Base-by-base conservation (phyloP, 2,329 filamentous ascomycete species). In the Sphaerulina populicola region DNA sequence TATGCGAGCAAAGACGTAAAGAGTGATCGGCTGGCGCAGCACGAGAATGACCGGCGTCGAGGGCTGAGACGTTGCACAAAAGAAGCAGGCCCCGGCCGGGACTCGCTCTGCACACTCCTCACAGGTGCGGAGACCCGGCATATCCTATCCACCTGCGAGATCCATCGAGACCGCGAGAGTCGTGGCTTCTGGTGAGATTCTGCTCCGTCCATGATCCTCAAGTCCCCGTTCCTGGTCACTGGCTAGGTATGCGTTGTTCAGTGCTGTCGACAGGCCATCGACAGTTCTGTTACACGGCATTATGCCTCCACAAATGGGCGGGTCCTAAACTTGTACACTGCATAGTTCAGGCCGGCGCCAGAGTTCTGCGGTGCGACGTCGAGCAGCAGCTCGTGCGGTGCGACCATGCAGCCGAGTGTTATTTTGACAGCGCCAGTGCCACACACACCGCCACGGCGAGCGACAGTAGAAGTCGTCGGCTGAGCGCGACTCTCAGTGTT, bases 271-370 rank as follows among this genome's bases (percentile, higher is more conserved):
- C 49, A 55, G 55, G 55, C 57, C 49, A 55, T 49, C 57, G 55
- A 59, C 57, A 56, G 57, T 55, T 58, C 53, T 49, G 57, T 59
- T 46, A 47, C 57, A 59, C 55, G 35, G 49, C 56, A 56, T 41
- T 41, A 40, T 49, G 31, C 30, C 33, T 14, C 49, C 47, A 40
- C 44, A 37, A 36, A 45, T 35, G 42, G 14, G 23, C 21, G 44
- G 49, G 49, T 30, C 44, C 41, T n/a, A 9, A 10, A 35, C 23
- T 27, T 27, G 15, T 30, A 47, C 39, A 39, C 33, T 12, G 37
- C 33, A 38, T 35, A 44, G 33, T 52, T 29, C 48, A 42, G 44
- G 37, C 48, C 44, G 47, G 40, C 37, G 42, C 36, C 48, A 31
- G 43, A 44, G 38, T 39, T 40, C 45, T 48, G 39, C 36, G 33